Base-by-base conservation (phyloP, 106 monocot species). In the Xerophyta viscosa region DNA sequence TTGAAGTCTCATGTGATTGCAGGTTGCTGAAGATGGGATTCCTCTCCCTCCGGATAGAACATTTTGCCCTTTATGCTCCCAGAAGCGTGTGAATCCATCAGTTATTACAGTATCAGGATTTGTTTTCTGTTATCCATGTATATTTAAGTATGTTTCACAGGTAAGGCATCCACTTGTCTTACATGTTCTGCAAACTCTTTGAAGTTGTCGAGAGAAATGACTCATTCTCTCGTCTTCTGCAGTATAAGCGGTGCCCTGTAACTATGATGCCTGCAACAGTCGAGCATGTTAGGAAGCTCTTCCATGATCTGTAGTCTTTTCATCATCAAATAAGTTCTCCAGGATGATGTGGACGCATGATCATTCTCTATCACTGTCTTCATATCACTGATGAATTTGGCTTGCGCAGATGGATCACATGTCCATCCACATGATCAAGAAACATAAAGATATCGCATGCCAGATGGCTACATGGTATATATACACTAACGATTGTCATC, bases 221-320 rank as follows among this genome's bases (percentile, higher is more conserved):
- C 33, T 10, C 10, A 33, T 33, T 10, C 5, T 33, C 7, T 5
- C 7, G 33, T 6, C 7, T 33, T 6, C 7, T 10, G 5, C 84
- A 96, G 94, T 73, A 85, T 29, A 96, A 96, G 44, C 69, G 75
- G 20, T 96, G 94, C 60, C 94, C 94, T n/a, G 41, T 89, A 36
- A 89, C 94, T 20, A 36, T 88, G 70, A 68, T 87, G 37, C 87
- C 87, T 17, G 77, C 92, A 27, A 61, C 67, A 11, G 66, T 76
- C 22, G 92, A 92, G 11, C 83, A 92, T 41, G 77, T 92, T 22
- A 67, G 87, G 57, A 72, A 79, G 44, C 82, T 87, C 54, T 92
- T 92, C 61, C 91, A 92, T 73, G 86, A 86, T 74, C 67, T 92
- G 21, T 92, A 80, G 60, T 17, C 15, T 5, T 33, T 33, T 11